These are phyloP conservation scores for Colletotrichum cereale DNA, from an alignment of 2,329 filamentous ascomycete species.

Conservation along the genomic window DNA sequence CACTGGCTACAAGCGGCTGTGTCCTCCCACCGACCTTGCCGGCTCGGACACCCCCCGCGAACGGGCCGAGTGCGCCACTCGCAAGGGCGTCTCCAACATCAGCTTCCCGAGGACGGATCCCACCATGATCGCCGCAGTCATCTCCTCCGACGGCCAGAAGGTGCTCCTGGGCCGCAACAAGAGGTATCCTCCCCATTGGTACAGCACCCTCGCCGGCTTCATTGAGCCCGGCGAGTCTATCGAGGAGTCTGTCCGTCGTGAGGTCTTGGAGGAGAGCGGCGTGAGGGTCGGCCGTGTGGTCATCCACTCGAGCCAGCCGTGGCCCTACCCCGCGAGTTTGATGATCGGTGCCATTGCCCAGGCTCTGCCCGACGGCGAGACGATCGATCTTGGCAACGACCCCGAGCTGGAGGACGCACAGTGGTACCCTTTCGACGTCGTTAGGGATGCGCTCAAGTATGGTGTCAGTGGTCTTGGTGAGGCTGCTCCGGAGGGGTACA, in stretches of 20 bases:
- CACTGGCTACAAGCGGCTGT: slow-evolving; percentile 84
- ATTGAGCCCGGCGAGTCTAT: slow-evolving; percentile 88
- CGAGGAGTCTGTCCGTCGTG: slow-evolving; percentile 84
- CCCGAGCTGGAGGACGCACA: slow-evolving; percentile 90
- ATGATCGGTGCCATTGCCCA: slow-evolving; percentile 93
- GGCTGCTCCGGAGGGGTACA: slow-evolving; percentile 73
- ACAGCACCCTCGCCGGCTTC: slow-evolving; percentile 89
- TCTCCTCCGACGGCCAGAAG: slow-evolving; percentile 82
- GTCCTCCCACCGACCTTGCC: slow-evolving; percentile 76
- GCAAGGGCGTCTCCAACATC: slow-evolving; percentile 89
- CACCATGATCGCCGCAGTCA: slow-evolving; percentile 93
- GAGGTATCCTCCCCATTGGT: slow-evolving; percentile 87
- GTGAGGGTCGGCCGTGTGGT: slow-evolving; percentile 82
- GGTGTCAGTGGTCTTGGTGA: slow-evolving; percentile 78
- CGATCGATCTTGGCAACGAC: slow-evolving; percentile 86
- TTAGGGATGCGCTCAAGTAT: slow-evolving; percentile 77
- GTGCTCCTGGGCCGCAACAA: slow-evolving; percentile 88
- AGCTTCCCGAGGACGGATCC: slow-evolving; percentile 93
- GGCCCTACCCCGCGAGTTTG: slow-evolving; percentile 86
- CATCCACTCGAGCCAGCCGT: slow-evolving; percentile 86
- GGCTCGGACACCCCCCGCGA: slow-evolving; percentile 60
- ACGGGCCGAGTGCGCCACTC: slow-evolving; percentile 81
- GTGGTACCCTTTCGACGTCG: slow-evolving; percentile 88
- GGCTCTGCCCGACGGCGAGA: slow-evolving; percentile 82
- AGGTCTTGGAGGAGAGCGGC: slow-evolving; percentile 89